Conservation (phyloP, 768 basidiomycete species). For the Xerocomellus chrysenteron region DNA sequence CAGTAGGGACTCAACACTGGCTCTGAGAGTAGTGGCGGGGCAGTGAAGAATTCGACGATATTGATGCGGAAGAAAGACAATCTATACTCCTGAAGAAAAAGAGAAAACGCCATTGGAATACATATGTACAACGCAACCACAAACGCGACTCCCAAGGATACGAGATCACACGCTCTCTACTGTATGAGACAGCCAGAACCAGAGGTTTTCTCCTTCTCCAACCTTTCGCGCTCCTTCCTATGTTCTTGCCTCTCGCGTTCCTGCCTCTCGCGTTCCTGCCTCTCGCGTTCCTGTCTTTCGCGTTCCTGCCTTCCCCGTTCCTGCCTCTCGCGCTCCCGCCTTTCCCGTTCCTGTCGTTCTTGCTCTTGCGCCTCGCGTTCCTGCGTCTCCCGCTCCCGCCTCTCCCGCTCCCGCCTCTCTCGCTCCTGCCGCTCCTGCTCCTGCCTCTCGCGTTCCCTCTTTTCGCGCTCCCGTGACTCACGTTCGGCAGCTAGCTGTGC, state of each 20-base stretch:
- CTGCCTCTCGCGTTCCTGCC: background rate
- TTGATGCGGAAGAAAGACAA: too few species aligned
- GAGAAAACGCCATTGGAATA: background rate
- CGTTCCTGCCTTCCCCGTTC: background rate
- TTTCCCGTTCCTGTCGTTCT: background rate
- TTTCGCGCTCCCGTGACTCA: conserved; percentile 8
- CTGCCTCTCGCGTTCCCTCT: background rate
- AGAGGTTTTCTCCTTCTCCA: conserved; percentile 5
- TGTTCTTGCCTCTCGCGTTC: background rate
- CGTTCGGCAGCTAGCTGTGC: conserved; percentile 20
- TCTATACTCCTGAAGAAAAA: background rate
- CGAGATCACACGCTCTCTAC: background rate
- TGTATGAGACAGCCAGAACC: conserved; percentile 10
- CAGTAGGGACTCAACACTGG: too few species aligned
- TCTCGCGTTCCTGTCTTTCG: background rate
- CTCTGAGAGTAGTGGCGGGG: too few species aligned
- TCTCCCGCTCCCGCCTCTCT: background rate
- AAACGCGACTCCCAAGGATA: background rate
- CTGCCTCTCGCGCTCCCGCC: background rate
- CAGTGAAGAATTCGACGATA: too few species aligned
- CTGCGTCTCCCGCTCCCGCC: background rate
- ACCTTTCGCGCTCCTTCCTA: background rate
- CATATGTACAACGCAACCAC: background rate
- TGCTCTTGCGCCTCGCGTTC: background rate
- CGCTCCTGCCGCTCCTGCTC: background rate